Conservation (phyloP, 208 protist genomes). For the Histomonas meleagridis region DNA sequence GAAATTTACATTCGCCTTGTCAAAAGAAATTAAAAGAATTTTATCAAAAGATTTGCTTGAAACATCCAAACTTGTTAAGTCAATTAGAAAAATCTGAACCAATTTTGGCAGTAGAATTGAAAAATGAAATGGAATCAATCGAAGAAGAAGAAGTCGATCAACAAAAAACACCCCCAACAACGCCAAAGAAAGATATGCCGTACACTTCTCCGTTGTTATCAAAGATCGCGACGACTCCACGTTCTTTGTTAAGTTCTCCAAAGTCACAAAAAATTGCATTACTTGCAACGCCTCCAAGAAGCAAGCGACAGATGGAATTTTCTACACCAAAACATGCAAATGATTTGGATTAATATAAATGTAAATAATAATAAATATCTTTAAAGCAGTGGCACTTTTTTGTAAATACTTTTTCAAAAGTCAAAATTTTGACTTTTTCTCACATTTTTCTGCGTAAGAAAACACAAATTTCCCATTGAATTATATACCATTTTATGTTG, state of each 20-base stretch:
- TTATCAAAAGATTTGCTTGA: neutral
- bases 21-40: neutral
- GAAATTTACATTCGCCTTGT: neutral
- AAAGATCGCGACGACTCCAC: neutral
- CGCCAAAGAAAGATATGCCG: neutral
- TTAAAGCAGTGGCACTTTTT: too few species aligned
- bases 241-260: neutral
- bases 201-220: neutral
- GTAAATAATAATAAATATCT: too few species aligned
- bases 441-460: too few species aligned
- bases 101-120: neutral
- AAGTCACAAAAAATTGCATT: neutral
- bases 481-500: too few species aligned
- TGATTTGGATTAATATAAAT: too few species aligned
- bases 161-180: too few species aligned
- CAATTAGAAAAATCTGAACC: conserved; percentile 10
- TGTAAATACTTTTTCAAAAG: too few species aligned
- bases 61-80: neutral
- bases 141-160: conserved; percentile 6
- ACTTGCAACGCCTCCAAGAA: too few species aligned
- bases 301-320: too few species aligned
- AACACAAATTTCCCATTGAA: too few species aligned
- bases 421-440: too few species aligned
- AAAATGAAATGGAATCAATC: neutral
- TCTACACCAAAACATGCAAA: too few species aligned